phyloP scores from a whole-genome alignment of 2,329 filamentous ascomycete species.

The Aspergillus jensenii region DNA sequence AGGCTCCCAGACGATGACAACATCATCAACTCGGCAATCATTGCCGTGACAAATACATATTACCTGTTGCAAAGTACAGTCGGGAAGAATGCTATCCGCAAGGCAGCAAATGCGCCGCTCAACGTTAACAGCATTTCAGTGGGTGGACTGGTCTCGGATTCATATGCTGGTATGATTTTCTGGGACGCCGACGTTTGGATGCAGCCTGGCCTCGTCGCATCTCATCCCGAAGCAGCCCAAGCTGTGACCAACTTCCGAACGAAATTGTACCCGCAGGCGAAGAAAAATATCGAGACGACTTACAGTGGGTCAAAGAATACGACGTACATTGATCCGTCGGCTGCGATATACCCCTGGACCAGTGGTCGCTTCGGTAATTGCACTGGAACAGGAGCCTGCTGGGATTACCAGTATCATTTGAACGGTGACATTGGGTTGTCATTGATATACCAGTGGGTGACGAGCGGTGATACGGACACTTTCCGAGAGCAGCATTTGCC shows the following conservation, averaged over 20 bases:
- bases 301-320: slow-evolving; percentile 60
- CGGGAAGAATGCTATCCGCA: slow-evolving; percentile 53
- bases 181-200: slow-evolving; percentile 70
- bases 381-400: slow-evolving; percentile 63
- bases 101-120: slow-evolving; percentile 51
- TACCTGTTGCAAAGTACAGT: slow-evolving; percentile 52
- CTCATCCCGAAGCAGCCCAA: slow-evolving; percentile 62
- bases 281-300: slow-evolving; percentile 57
- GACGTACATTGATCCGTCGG: slow-evolving; percentile 56
- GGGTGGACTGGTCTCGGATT: slow-evolving; percentile 66
- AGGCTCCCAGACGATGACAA: slow-evolving; percentile 57
- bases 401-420: slow-evolving; percentile 71
- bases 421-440: slow-evolving; percentile 68
- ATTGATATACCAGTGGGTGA: slow-evolving; percentile 60
- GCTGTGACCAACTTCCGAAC: slow-evolving; percentile 66
- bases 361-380: slow-evolving; percentile 67
- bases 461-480: slow-evolving; percentile 57
- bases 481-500: slow-evolving; percentile 60
- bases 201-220: slow-evolving; percentile 64
- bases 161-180: slow-evolving; percentile 65
- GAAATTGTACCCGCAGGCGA: slow-evolving; percentile 59
- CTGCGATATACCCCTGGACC: slow-evolving; percentile 68
- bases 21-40: slow-evolving; percentile 54
- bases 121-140: slow-evolving; percentile 66
- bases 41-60: slow-evolving; percentile 49